phyloP scores from a whole-genome alignment of 2,329 filamentous ascomycete species.

The Arthroderma sp. region DNA sequence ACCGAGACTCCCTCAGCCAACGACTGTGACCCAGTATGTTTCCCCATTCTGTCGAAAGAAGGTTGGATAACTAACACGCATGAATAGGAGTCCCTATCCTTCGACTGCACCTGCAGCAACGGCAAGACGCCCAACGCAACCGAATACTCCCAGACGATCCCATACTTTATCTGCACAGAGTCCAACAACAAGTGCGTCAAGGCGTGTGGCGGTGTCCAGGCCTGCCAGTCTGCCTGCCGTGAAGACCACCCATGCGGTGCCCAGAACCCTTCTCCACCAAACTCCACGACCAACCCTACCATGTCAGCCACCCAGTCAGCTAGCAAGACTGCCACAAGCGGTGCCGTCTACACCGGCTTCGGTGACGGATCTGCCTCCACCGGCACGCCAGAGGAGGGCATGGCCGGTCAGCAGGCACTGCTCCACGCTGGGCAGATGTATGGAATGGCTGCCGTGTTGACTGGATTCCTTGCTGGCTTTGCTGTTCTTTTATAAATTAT shows the following conservation, averaged over 20 bases:
- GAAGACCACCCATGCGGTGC: slow-evolving; percentile 49
- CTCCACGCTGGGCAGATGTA: slow-evolving; percentile 45
- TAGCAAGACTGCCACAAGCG: slow-evolving; percentile 25
- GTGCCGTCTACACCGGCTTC: slow-evolving; percentile 36
- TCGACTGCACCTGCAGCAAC: slow-evolving; percentile 45
- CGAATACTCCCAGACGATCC: slow-evolving; percentile 51
- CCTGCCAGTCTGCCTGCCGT: slow-evolving; percentile 42
- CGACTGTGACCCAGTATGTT: slow-evolving; percentile 30
- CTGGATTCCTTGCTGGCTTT: slow-evolving; percentile 47
- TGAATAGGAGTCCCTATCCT: slow-evolving; percentile 37
- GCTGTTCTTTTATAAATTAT: slow-evolving; percentile 33
- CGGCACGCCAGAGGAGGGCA: slow-evolving; percentile 21
- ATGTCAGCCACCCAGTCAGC: slow-evolving; percentile 25
- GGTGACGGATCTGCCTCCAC: slow-evolving; percentile 27
- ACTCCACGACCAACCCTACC: slow-evolving; percentile 36
- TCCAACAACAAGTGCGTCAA: slow-evolving; percentile 45
- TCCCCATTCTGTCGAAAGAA: not conserved
- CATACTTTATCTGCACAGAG: slow-evolving; percentile 50
- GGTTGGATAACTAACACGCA: slow-evolving; percentile 2
- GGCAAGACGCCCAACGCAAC: slow-evolving; percentile 45
- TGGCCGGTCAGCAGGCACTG: slow-evolving; percentile 27
- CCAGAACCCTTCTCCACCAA: slow-evolving; percentile 43
- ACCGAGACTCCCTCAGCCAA: slow-evolving; percentile 27
- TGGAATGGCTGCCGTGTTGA: slow-evolving; percentile 43
- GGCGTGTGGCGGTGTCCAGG: slow-evolving; percentile 37